phyloP scores from a whole-genome alignment of 2,329 filamentous ascomycete genomes.

The Venturia nashicola region DNA sequence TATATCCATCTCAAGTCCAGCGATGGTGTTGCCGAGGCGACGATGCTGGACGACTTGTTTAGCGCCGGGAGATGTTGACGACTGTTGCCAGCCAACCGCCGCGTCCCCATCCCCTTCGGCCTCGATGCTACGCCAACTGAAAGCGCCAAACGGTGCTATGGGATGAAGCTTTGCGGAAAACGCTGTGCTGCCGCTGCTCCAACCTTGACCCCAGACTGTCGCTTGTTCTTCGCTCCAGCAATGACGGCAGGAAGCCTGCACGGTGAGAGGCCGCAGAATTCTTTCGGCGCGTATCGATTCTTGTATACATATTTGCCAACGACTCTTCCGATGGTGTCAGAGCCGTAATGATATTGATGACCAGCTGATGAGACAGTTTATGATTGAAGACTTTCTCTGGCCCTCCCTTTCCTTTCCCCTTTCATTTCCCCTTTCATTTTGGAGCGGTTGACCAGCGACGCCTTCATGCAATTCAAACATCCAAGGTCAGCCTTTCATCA shows the following conservation, averaged over 20 bases:
- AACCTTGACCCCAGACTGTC: neutral
- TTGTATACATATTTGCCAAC: constrained; percentile 1
- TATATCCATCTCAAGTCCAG: neutral
- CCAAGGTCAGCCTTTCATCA: neutral
- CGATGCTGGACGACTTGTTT: neutral
- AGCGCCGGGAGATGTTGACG: neutral
- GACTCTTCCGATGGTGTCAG: neutral
- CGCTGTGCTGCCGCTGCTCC: neutral
- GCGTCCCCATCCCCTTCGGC: neutral
- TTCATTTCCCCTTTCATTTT: neutral
- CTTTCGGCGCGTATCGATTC: neutral
- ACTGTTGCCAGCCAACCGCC: neutral
- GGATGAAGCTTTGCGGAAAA: neutral
- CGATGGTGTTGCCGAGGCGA: neutral
- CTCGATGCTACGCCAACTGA: neutral
- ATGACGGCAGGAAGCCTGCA: neutral
- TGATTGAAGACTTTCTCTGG: neutral
- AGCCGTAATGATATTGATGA: neutral
- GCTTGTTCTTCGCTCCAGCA: neutral
- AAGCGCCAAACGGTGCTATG: neutral
- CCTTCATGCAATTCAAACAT: neutral
- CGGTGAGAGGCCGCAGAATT: neutral
- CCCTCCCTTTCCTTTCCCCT: neutral
- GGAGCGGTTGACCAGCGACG: neutral
- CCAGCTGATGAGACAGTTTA: neutral